Evolutionary conservation across 768 basidiomycete species (phyloP), one percentile per base, ranked within the genome.

Genomic region (Lentinula detonsa): DNA sequence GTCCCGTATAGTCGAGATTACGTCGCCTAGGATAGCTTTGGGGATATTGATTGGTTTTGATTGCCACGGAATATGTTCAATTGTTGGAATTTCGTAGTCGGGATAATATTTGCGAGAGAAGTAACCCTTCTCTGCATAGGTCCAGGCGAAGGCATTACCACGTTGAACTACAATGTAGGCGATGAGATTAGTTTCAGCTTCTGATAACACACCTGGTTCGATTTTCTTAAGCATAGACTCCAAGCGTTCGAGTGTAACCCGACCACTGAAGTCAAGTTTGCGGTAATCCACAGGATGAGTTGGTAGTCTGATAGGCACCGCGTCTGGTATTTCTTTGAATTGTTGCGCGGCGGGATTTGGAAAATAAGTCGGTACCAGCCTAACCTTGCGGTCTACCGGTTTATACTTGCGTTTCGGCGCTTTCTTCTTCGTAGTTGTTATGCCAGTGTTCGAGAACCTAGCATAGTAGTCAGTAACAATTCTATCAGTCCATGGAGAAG

Each of bases 401-500:
- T 39, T 39, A 13, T 39, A 39, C 37, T 39, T 39, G 9, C 37
- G 7, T 13, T 39, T 39, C 9, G 5, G 37, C 1, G 37, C 1
- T 5, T 13, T 8, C 5, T 13, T 13, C 7, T 13, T 1, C 37
- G 8, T 23, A 23, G 3, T 8, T 8, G 37, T 39, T 39, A 6
- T 39, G 7, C 13, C 23, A 23, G 23, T 23, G 23, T 23, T 23
- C 23, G 23, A 28, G 28, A 28, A 28, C 28, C 28, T 28, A 28
- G 28, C 2, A 0, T 28, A 28, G 4, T 28, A 28, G 28, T 28
- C 28, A 28, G 28, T 28, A 4, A 3, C 3, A 39, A 39, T 6
- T 2, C 13, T 5, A n/a, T 43, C 33, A 6, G 63, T 63, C 63
- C 63, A 63, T 0, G 63, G 59, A 4, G 63, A 34, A 16, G 33